Percentiles rank a stretch among this genome's conserved stretches.
Evolutionary conservation across 495 filamentous ascomycete species (phyloP).

Genomic region (Podospora sp.): DNA sequence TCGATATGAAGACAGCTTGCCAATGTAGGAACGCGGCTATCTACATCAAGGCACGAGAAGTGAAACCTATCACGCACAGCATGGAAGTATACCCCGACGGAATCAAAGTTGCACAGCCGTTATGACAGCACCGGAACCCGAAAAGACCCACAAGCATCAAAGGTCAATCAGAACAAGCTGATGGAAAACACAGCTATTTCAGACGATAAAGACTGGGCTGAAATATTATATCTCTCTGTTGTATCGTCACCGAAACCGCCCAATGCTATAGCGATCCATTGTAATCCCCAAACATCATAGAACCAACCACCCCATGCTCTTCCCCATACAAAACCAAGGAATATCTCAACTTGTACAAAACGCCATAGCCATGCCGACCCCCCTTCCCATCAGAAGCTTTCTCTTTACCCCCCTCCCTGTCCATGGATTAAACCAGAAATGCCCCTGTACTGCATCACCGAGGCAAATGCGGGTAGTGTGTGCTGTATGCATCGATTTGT

Average conservation of each 20-base stretch:
- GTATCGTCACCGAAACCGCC: not conserved
- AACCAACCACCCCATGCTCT: slow-evolving; percentile 3
- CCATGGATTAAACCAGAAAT: not conserved
- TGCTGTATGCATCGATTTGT: not conserved
- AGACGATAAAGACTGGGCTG: not conserved
- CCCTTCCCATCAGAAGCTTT: slow-evolving; percentile 18
- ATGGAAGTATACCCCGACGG: too few species aligned
- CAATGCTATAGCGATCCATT: not conserved
- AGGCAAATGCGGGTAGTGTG: not conserved
- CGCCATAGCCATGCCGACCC: slow-evolving; percentile 34
- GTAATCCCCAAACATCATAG: not conserved
- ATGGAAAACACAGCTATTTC: not conserved
- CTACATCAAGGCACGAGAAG: too few species aligned
- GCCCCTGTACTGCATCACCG: not conserved
- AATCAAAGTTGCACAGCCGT: not conserved
- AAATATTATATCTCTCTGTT: not conserved
- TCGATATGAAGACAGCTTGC: too few species aligned
- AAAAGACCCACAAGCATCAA: not conserved
- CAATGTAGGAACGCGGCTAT: too few species aligned
- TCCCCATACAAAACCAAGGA: not conserved
- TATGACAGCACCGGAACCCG: too few species aligned
- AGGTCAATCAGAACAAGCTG: not conserved
- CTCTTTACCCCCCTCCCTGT: not conserved
- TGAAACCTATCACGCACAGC: too few species aligned
- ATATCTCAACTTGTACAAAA: slow-evolving; percentile 16